phyloP scores from a whole-genome alignment of 2,329 filamentous ascomycete genomes.

The Albophoma yamanashiensis region DNA sequence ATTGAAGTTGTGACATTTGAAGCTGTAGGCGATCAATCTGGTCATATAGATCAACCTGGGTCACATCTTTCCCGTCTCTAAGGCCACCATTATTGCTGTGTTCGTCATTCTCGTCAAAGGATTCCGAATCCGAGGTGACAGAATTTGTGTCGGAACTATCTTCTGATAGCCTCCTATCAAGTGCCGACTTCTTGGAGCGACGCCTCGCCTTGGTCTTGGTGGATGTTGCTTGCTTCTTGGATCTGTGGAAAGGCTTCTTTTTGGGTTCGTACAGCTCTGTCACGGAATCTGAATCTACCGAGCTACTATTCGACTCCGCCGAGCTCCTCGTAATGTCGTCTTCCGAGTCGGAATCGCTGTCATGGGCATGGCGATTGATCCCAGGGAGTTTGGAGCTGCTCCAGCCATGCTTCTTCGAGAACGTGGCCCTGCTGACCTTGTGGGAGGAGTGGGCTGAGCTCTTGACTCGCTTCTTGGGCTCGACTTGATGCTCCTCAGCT shows the following conservation, averaged over 20 bases:
- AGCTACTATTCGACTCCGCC: not conserved
- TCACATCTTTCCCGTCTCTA: slow-evolving; percentile 1
- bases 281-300: slow-evolving; percentile 1
- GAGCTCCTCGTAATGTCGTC: not conserved
- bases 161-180: not conserved
- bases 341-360: slow-evolving; percentile 2
- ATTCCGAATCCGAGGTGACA: not conserved
- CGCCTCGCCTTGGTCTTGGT: not conserved
- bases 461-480: slow-evolving; percentile 3
- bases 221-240: not conserved
- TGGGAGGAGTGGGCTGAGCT: not conserved
- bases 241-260: not conserved
- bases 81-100: not conserved
- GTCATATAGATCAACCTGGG: not conserved
- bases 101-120: slow-evolving; percentile 2
- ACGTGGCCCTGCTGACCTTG: not conserved
- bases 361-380: not conserved
- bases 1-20: slow-evolving; percentile 14
- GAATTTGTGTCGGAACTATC: not conserved
- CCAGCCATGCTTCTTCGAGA: slow-evolving; percentile 8
- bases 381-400: slow-evolving; percentile 5
- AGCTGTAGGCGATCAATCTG: slow-evolving; percentile 19
- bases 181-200: not conserved
- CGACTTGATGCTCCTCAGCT: slow-evolving; percentile 3
- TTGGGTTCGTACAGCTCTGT: slow-evolving; percentile 1